Conservation (phyloP, 2,329 filamentous ascomycete species). For the Pseudogymnoascus sp. region DNA sequence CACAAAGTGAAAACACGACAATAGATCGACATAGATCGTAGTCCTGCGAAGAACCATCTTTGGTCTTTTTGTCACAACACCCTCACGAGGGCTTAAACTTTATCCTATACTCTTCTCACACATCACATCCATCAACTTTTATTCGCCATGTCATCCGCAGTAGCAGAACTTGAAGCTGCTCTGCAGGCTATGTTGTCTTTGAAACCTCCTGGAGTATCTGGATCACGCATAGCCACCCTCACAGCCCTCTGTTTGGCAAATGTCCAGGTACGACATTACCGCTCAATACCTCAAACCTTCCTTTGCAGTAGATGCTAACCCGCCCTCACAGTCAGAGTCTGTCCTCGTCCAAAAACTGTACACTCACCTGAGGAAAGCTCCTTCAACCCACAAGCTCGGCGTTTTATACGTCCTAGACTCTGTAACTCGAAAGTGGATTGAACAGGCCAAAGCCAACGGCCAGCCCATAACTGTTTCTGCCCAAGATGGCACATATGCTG, state of each 20-base stretch:
- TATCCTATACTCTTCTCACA: slow-evolving; percentile 16
- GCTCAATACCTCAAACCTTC: slow-evolving; percentile 20
- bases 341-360: slow-evolving; percentile 93
- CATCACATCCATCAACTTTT: neutral
- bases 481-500: slow-evolving; percentile 85
- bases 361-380: slow-evolving; percentile 93
- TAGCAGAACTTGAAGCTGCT: slow-evolving; percentile 83
- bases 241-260: slow-evolving; percentile 83
- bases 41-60: slow-evolving; percentile 11
- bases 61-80: slow-evolving; percentile 7
- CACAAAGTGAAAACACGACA: slow-evolving; percentile 6
- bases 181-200: slow-evolving; percentile 86
- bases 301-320: slow-evolving; percentile 15
- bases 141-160: slow-evolving; percentile 64
- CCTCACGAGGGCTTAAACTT: neutral
- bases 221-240: slow-evolving; percentile 81
- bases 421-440: slow-evolving; percentile 97
- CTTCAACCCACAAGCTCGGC: slow-evolving; percentile 92
- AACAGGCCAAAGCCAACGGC: slow-evolving; percentile 80
- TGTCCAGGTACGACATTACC: slow-evolving; percentile 61
- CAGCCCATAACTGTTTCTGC: slow-evolving; percentile 75
- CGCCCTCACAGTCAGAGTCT: slow-evolving; percentile 69
- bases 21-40: slow-evolving; percentile 12
- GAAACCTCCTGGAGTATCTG: slow-evolving; percentile 90
- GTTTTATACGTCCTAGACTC: slow-evolving; percentile 99